Evolutionary conservation across 2,329 filamentous ascomycete genomes (phyloP).

Genomic region (Cladophialophora carrionii): DNA sequence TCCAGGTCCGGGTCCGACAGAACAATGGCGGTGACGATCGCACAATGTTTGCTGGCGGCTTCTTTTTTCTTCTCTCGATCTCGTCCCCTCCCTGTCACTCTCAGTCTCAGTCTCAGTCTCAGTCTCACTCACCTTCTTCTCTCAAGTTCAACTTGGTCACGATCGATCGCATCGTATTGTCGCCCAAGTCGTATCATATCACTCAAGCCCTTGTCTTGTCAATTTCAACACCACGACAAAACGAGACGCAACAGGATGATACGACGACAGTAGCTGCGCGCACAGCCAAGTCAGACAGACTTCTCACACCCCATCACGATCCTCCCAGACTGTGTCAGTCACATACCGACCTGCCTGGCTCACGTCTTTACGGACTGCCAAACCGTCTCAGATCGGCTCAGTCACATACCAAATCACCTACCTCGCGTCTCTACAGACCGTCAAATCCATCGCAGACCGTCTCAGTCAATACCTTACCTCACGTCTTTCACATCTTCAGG

Average conservation of each 20-base stretch:
- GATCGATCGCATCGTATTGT: neutral
- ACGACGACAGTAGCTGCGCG: neutral
- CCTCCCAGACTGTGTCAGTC: neutral
- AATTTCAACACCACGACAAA: neutral
- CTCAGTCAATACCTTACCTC: neutral
- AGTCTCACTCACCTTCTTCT: neutral
- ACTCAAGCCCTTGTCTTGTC: neutral
- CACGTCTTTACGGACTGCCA: neutral
- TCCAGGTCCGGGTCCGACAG: neutral
- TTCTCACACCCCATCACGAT: neutral
- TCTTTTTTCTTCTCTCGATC: neutral
- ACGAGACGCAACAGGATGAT: neutral
- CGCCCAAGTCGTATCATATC: neutral
- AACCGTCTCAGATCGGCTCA: neutral
- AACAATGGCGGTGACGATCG: conserved; percentile 2
- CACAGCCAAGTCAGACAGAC: neutral
- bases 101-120: too few species aligned
- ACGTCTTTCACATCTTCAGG: neutral
- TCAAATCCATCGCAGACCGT: neutral
- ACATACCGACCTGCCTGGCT: too few species aligned
- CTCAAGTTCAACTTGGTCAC: neutral
- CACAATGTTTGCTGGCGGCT: neutral
- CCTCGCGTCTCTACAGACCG: neutral
- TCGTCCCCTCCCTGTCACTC: neutral
- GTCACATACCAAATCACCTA: too few species aligned